Evolutionary conservation across 805 yeast species (phyloP).

Genomic region (Spathaspora passalidarum): DNA sequence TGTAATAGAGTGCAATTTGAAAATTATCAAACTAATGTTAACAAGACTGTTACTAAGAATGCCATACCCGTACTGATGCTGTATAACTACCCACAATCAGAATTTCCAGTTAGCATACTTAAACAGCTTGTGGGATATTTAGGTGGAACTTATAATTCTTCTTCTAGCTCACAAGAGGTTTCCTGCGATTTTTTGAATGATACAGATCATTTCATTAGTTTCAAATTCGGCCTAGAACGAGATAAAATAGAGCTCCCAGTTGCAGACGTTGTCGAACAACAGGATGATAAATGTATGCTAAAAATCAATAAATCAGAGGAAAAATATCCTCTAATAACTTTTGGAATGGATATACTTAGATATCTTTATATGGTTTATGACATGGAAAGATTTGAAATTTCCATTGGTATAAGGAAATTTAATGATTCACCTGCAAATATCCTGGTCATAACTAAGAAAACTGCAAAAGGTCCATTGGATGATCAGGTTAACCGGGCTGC

Average conservation of each 20-base stretch:
- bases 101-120: neutral
- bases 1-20: neutral
- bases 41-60: neutral
- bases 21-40: neutral
- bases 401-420: neutral
- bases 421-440: neutral
- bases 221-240: neutral
- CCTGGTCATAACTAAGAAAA: neutral
- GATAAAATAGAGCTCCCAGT: conserved; percentile 1
- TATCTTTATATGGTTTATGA: conserved; percentile 24
- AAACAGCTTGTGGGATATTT: neutral
- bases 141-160: neutral
- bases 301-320: neutral
- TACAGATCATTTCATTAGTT: neutral
- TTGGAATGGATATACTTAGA: conserved; percentile 28
- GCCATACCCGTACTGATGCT: neutral
- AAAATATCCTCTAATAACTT: conserved; percentile 1
- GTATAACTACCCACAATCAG: neutral
- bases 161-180: neutral
- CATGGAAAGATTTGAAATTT: conserved; percentile 13
- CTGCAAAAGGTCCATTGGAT: neutral
- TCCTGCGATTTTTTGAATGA: neutral
- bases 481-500: neutral
- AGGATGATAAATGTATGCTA: conserved; percentile 1
- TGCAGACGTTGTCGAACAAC: neutral